Base-by-base conservation (phyloP, 768 basidiomycete species). In the Fomitopsis pulvina region DNA sequence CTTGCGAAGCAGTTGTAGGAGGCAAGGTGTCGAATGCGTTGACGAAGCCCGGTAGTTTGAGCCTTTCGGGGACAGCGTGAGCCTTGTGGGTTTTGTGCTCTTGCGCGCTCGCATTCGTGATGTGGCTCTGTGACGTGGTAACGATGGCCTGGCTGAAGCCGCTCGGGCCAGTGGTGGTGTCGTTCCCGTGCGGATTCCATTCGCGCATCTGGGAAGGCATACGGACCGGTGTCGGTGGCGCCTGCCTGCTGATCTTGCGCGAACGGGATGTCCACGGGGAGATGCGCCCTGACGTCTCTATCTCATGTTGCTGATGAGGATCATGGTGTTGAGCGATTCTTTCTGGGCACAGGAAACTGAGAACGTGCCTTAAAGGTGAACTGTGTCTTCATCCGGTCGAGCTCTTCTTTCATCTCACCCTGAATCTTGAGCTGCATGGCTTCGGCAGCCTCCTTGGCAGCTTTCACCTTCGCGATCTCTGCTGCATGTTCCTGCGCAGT, bases 241-340 rank as follows among this genome's bases (percentile, higher is more conserved):
- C 53, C 8, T 75, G 74, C 41, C 60, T 66, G 4, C 52, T 48
- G 3, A 60, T 55, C 50, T 63, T 73, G 55, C 71, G 77, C 22
- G 72, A 57, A n/a, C 73, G 73, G n/a, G 66, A 60, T 21, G 79
- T 70, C 51, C 63, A 61, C 18, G 77, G 67, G 11, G 72, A 70
- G 59, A 73, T 83, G 16, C 79, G 76, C 20, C 67, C 60, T 11
- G 79, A 68, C 3, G 75, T 75, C 53, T 85, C 85, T 26, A 82
- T 51, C 61, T 86, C 84, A 57, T 82, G 83, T 74, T 82, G 82
- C 85, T 87, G 37, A n/a, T n/a, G n/a, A n/a, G n/a, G n/a, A n/a
- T n/a, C 27, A n/a, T 18, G 32, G 21, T 24, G 9, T 26, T 14
- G 8, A 29, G 45, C 28, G 20, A 10, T 39, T n/a, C n/a, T n/a